phyloP scores from a whole-genome alignment of 1,139 yeast genomes.

The Suhomyces atakaporum region DNA sequence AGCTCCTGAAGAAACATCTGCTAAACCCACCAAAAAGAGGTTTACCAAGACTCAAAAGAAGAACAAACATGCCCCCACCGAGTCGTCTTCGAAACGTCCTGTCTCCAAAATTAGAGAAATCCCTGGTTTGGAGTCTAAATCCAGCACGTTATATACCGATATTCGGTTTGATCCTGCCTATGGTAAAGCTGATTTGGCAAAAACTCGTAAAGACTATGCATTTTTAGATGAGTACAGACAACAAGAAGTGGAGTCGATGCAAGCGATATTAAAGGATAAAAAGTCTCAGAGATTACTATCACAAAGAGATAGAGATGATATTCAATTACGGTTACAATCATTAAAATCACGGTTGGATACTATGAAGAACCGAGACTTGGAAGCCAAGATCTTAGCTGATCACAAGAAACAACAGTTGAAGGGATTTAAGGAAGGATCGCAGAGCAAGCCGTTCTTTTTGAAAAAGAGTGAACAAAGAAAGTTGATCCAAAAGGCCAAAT shows the following conservation, averaged over 20 bases:
- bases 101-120: constrained; percentile 71
- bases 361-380: constrained; percentile 73
- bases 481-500: constrained; percentile 84
- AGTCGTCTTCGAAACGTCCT: constrained; percentile 68
- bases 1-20: constrained; percentile 19
- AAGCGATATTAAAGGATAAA: constrained; percentile 55
- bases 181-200: constrained; percentile 74
- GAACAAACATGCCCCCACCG: constrained; percentile 80
- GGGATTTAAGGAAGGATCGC: constrained; percentile 50
- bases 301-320: constrained; percentile 51
- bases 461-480: constrained; percentile 82
- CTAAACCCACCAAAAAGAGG: constrained; percentile 11
- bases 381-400: constrained; percentile 58
- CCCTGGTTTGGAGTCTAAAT: constrained; percentile 56
- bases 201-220: constrained; percentile 72
- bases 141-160: constrained; percentile 63
- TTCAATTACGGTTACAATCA: constrained; percentile 57
- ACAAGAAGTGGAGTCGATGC: constrained; percentile 65
- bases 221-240: constrained; percentile 85
- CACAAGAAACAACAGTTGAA: constrained; percentile 52
- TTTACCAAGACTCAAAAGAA: constrained; percentile 24
- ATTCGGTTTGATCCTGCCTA: constrained; percentile 87
- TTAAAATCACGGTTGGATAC: constrained; percentile 77
- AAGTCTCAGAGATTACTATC: constrained; percentile 48
- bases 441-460: constrained; percentile 57